Percentiles rank a stretch among this genome's conserved stretches.
Conservation (phyloP, 371 early-diverging fungal genomes). For the Mortierella sp. region DNA sequence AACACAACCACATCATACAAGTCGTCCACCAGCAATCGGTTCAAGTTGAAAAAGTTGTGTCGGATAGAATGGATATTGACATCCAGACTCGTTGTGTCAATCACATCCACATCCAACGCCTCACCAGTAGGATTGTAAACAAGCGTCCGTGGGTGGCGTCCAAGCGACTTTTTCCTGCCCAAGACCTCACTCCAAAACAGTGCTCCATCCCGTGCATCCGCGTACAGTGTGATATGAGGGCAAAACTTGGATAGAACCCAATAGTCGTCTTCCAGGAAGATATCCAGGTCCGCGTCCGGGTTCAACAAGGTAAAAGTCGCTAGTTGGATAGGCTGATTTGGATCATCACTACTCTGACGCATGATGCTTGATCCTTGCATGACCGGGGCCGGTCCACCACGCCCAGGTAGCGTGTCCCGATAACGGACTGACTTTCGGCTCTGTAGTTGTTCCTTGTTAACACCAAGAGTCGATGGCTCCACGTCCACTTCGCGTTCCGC, state of each 20-base stretch:
- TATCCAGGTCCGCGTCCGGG: conserved; percentile 52
- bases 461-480: conserved; percentile 10
- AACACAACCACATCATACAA: conserved; percentile 55
- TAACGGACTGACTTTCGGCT: conserved; percentile 17
- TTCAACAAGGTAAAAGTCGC: conserved; percentile 56
- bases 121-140: conserved; percentile 34
- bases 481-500: conserved; percentile 34
- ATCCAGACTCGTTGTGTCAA: conserved; percentile 59
- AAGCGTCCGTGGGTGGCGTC: conserved; percentile 40
- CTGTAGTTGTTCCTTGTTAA: conserved; percentile 8
- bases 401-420: conserved; percentile 12
- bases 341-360: conserved; percentile 1
- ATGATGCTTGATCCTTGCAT: not conserved
- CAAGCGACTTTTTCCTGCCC: conserved; percentile 27
- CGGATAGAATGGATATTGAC: conserved; percentile 57
- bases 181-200: conserved; percentile 53
- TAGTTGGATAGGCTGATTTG: conserved; percentile 23
- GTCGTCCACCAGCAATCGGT: conserved; percentile 59
- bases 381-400: not conserved
- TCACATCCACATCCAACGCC: conserved; percentile 57
- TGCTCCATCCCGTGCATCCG: conserved; percentile 55
- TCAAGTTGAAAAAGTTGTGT: conserved; percentile 59
- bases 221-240: conserved; percentile 55
- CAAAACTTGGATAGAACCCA: conserved; percentile 50
- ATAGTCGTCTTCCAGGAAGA: conserved; percentile 51